Conservation (phyloP, 768 basidiomycete species). For the Boletus rufocinnamomeus region DNA sequence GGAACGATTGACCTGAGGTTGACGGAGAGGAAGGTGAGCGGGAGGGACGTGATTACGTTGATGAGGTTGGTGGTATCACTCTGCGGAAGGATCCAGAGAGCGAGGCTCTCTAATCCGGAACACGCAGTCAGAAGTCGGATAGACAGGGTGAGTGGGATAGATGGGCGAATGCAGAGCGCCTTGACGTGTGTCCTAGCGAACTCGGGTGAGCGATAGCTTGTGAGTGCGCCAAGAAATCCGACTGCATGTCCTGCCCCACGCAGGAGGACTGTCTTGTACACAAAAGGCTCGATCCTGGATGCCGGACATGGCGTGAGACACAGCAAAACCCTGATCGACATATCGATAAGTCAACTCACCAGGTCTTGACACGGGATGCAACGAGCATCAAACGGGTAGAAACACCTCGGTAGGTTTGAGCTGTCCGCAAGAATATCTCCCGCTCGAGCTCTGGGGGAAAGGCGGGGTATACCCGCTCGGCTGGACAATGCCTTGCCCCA, state of each 20-base stretch:
- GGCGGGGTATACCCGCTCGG: conserved; percentile 1
- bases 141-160: conserved; percentile 5
- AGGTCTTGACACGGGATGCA: conserved; percentile 17
- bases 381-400: conserved; percentile 19
- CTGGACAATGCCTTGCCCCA: background rate
- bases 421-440: conserved; percentile 20
- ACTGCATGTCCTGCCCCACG: conserved; percentile 7
- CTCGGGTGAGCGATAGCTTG: conserved; percentile 2
- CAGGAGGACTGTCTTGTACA: conserved; percentile 24
- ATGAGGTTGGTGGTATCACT: background rate
- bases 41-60: conserved; percentile 13
- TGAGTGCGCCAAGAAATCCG: conserved; percentile 15
- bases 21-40: conserved; percentile 20
- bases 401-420: conserved; percentile 10
- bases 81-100: conserved; percentile 18
- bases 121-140: conserved; percentile 13
- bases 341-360: conserved; percentile 8
- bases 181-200: conserved; percentile 16
- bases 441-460: conserved; percentile 25
- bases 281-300: conserved; percentile 25
- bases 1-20: conserved; percentile 10
- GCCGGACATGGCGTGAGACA: background rate
- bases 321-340: background rate
- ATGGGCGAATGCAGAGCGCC: conserved; percentile 20
- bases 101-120: conserved; percentile 16